A percentile compares a stretch with the other conserved stretches of the same genome.
Evolutionary conservation across 352 stramenopile genomes (phyloP).

Genomic region (Phytophthora pseudosyringae): DNA sequence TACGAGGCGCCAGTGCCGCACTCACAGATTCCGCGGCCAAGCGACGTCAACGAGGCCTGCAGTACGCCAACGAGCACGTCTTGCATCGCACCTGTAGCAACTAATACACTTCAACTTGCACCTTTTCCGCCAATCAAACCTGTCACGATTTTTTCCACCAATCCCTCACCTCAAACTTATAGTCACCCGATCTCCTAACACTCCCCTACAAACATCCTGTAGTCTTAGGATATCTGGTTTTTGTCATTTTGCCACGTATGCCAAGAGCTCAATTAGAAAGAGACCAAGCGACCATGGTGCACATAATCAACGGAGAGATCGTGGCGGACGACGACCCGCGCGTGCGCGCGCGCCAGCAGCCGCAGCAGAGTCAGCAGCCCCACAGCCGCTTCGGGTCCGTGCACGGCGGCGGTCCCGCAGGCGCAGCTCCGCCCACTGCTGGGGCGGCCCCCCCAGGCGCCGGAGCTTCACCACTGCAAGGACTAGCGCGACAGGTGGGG

Average conservation of each 20-base stretch:
- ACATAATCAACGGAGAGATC: constrained; percentile 92
- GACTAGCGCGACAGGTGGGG: constrained; percentile 55
- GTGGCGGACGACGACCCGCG: constrained; percentile 84
- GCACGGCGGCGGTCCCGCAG: constrained; percentile 23
- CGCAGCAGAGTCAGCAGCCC: constrained; percentile 12
- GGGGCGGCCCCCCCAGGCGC: constrained; percentile 9
- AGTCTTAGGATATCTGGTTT: constrained; percentile 14
- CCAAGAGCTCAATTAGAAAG: constrained; percentile 2
- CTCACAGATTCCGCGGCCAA: constrained; percentile 39
- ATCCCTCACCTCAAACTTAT: constrained; percentile 6
- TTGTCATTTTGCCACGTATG: constrained; percentile 26
- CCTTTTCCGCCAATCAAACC: constrained; percentile 18
- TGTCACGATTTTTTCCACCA: constrained; percentile 10
- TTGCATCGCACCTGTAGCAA: constrained; percentile 30
- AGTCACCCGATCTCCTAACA: constrained; percentile 7
- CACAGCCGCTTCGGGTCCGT: constrained; percentile 40
- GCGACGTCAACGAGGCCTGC: constrained; percentile 44
- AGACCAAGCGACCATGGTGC: constrained; percentile 59
- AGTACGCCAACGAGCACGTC: constrained; percentile 42
- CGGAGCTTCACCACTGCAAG: constrained; percentile 48
- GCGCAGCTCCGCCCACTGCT: constrained; percentile 10
- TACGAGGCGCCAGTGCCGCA: constrained; percentile 43
- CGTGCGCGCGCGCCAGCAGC: constrained; percentile 46
- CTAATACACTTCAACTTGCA: constrained; percentile 16
- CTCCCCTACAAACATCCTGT: not conserved